These are phyloP conservation scores for Gossypium gossypioides DNA, from an alignment of 441 rosid genomes.

Conservation along the genomic window DNA sequence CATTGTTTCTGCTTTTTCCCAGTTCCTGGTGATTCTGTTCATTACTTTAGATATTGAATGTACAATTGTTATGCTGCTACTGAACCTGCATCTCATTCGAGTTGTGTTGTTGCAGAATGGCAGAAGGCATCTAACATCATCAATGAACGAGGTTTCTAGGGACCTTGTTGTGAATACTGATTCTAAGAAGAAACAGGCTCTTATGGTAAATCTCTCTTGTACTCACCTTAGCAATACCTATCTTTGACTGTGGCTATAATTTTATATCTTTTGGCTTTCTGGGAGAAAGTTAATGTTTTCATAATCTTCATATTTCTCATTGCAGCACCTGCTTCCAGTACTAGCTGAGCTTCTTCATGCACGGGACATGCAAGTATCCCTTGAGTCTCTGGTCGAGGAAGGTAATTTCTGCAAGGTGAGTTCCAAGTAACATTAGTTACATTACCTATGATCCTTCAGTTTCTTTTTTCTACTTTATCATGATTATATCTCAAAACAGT, in stretches of 20 bases:
- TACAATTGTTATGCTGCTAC: neutral
- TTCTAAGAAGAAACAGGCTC: conserved; percentile 89
- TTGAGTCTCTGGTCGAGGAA: conserved; percentile 81
- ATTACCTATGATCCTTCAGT: neutral
- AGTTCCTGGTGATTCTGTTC: neutral
- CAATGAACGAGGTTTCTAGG: conserved; percentile 89
- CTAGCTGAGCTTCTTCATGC: conserved; percentile 72
- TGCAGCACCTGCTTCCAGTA: conserved; percentile 80
- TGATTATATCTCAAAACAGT: conserved; percentile 7
- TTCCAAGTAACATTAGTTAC: neutral
- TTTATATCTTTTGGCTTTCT: conserved; percentile 9
- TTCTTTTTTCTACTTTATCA: conserved; percentile 2
- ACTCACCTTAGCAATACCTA: neutral
- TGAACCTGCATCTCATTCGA: conserved; percentile 18
- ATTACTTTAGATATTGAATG: neutral
- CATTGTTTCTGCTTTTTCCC: neutral
- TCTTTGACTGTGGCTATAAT: conserved; percentile 8
- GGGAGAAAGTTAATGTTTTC: conserved; percentile 5
- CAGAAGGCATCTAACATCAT: conserved; percentile 78
- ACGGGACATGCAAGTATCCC: conserved; percentile 61
- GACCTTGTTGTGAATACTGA: conserved; percentile 87
- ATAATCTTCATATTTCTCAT: conserved; percentile 18
- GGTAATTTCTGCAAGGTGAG: conserved; percentile 91
- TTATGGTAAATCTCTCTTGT: conserved; percentile 46
- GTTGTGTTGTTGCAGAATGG: conserved; percentile 61